phyloP scores from a whole-genome alignment of 148 eudicot species.

The Silene latifolia region DNA sequence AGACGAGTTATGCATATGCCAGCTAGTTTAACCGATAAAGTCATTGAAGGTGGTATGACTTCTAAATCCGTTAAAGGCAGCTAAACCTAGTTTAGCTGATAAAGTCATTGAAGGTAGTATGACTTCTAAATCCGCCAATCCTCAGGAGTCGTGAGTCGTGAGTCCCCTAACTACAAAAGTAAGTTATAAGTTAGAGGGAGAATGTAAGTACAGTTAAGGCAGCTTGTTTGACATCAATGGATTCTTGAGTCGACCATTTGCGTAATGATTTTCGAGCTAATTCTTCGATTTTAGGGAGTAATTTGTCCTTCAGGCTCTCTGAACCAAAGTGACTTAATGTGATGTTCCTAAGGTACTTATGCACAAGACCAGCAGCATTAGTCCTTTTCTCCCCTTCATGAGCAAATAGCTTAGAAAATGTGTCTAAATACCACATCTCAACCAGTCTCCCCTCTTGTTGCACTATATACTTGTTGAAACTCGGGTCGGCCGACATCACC shows the following conservation, averaged over 20 bases:
- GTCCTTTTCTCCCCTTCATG: slow-evolving; percentile 43
- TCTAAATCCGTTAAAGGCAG: no score
- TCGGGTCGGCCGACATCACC: slow-evolving; percentile 45
- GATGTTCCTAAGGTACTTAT: slow-evolving; percentile 38
- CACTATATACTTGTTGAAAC: slow-evolving; percentile 37
- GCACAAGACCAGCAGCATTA: slow-evolving; percentile 40
- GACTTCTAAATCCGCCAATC: no score
- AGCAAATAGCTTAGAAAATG: slow-evolving; percentile 44
- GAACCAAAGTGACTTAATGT: slow-evolving; percentile 40
- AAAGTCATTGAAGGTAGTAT: no score
- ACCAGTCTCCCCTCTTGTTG: slow-evolving; percentile 50
- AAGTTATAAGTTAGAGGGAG: background rate
- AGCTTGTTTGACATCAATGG: slow-evolving; percentile 30
- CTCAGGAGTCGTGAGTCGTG: no score
- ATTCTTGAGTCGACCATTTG: slow-evolving; percentile 25
- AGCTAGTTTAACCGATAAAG: background rate
- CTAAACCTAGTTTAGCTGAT: no score
- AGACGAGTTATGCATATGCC: background rate
- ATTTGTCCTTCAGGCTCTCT: slow-evolving; percentile 34
- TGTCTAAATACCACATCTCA: slow-evolving; percentile 50
- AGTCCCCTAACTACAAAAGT: no score
- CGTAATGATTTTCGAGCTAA: slow-evolving; percentile 20
- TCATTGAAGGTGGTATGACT: background rate
- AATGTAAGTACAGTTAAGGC: slow-evolving; percentile 28
- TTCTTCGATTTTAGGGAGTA: slow-evolving; percentile 34